Conservation (phyloP, 225 moss, liverwort and hornwort genomes). For the Pseudisothecium myosuroides region DNA sequence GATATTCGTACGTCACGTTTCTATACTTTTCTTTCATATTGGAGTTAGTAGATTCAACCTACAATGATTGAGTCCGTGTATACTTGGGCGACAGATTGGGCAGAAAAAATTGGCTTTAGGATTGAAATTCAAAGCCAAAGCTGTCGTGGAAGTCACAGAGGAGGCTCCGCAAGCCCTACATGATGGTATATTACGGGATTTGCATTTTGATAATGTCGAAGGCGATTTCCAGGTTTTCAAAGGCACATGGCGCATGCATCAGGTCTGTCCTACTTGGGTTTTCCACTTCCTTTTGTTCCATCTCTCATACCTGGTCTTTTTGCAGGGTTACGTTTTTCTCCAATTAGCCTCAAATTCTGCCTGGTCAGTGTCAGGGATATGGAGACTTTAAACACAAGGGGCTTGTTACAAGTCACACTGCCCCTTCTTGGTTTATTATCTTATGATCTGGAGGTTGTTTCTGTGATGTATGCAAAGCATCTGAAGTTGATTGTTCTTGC, state of each 20-base stretch:
- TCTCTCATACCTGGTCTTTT: not conserved
- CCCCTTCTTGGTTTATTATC: not conserved
- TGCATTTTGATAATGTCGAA: slow-evolving; percentile 75
- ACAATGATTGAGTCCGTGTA: not conserved
- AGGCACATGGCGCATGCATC: slow-evolving; percentile 90
- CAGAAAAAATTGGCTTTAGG: slow-evolving; percentile 76
- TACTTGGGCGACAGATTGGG: slow-evolving; percentile 45
- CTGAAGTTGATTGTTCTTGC: not conserved
- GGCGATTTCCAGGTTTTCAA: slow-evolving; percentile 85
- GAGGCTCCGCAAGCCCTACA: slow-evolving; percentile 20
- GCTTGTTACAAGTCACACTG: not conserved
- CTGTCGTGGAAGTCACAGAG: slow-evolving; percentile 80
- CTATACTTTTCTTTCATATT: not conserved
- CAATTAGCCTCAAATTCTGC: not conserved
- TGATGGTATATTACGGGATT: slow-evolving; percentile 38
- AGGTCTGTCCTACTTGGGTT: slow-evolving; percentile 16
- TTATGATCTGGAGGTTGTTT: not conserved
- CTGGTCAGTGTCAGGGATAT: not conserved
- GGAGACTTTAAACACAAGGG: not conserved
- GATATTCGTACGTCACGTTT: not conserved
- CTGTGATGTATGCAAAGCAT: not conserved
- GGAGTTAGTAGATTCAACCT: not conserved
- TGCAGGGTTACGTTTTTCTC: not conserved
- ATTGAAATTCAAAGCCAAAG: slow-evolving; percentile 84
- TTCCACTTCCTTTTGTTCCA: not conserved